These are phyloP conservation scores for Ambrosiella cleistominuta DNA, from an alignment of 2,329 filamentous ascomycete genomes.

Conservation along the genomic window DNA sequence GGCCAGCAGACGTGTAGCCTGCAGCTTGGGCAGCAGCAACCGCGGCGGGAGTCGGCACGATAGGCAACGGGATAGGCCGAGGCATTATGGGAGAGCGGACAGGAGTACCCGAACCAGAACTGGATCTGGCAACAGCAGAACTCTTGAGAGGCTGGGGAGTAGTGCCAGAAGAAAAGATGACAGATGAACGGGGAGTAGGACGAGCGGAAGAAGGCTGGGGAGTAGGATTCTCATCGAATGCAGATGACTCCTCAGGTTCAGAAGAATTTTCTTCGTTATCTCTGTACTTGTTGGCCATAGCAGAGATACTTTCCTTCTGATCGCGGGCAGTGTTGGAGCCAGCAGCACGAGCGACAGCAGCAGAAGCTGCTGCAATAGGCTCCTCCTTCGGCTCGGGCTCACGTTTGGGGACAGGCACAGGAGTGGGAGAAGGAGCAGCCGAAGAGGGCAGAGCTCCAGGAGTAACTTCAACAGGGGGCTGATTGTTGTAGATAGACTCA, in stretches of 20 bases:
- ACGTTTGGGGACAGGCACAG: conserved; percentile 23
- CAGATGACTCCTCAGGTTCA: conserved; percentile 49
- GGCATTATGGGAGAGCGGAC: conserved; percentile 17
- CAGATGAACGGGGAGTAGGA: conserved; percentile 10
- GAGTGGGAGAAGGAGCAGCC: conserved; percentile 13
- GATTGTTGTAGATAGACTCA: conserved; percentile 77
- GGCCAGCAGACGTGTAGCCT: conserved; percentile 12
- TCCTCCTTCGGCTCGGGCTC: conserved; percentile 13
- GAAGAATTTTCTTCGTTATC: conserved; percentile 45
- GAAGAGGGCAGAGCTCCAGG: conserved; percentile 18
- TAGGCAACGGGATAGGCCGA: conserved; percentile 18
- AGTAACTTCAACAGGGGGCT: conserved; percentile 58
- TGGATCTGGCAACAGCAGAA: conserved; percentile 12
- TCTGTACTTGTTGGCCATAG: conserved; percentile 71
- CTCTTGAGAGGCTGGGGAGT: conserved; percentile 12
- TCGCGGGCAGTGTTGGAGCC: conserved; percentile 56
- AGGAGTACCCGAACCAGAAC: conserved; percentile 17
- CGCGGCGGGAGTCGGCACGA: conserved; percentile 18
- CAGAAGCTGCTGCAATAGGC: conserved; percentile 25
- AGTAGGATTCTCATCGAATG: conserved; percentile 71
- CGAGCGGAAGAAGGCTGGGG: conserved; percentile 22
- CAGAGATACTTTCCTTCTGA: conserved; percentile 73
- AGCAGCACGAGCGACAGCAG: conserved; percentile 16
- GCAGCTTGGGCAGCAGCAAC: conserved; percentile 16
- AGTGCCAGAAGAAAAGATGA: conserved; percentile 11